Base-by-base conservation (phyloP, 495 filamentous ascomycete genomes). In the Tuber microsphaerosporum region DNA sequence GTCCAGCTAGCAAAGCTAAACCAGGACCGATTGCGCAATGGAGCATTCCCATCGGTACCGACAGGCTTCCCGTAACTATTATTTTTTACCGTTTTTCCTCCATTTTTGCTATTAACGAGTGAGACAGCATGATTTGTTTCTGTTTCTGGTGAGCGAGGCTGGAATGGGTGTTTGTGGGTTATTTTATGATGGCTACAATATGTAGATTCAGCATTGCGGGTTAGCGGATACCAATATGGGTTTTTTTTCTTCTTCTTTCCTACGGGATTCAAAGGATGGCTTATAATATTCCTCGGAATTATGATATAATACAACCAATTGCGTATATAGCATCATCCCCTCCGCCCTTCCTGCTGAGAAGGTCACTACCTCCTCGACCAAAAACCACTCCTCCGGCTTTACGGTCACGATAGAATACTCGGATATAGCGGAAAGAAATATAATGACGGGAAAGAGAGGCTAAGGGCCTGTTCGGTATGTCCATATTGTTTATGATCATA, bases 41-140 rank as follows among this genome's bases (percentile, higher is more conserved):
- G 87, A 43, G 85, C 89, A 26, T 97, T 97, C 75, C 94, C 94
- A 10, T 91, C 91, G 73, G 94, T 95, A 34, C 94, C 94, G 22
- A 91, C 56, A 0, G 56, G 56, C 56, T 65, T 17, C 5, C 56
- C 26, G 4, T 65, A 7, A 34, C 17, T 17, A 16, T 19, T 61
- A 1, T 16, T 31, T 5, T 5, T 65, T 14, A 5, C 31, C 3
- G 2, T 41, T 41, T 41, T 65, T 31, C 26, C 12, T 16, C 26
- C 16, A n/a, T 2, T 17, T 31, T 34, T 34, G 26, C 12, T 4
- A 65, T 65, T 65, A 65, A 4, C 26, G 56, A 10, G 56, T 16
- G 56, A 65, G 56, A 65, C 4, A 14, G 56, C 26, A 26, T 34
- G 14, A 17, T 16, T 31, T 19, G 5, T 16, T 65, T 9, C 3